Conservation (phyloP, 176 grass and related monocot species). For the Eragrostis curvula region DNA sequence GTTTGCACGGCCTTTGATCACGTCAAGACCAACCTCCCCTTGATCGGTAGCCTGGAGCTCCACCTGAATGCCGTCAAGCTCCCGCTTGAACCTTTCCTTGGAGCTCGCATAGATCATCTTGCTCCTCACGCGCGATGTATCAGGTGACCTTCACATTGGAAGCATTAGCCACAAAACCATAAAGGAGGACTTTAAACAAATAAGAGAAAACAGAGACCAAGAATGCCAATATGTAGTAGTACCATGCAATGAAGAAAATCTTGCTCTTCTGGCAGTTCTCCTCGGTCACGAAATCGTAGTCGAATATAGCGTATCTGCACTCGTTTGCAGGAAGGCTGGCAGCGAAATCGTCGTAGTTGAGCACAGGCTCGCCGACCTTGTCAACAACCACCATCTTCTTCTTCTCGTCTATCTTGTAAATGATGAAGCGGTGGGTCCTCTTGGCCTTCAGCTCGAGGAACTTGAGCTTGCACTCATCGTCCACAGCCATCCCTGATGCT, state of each 20-base stretch:
- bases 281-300: constrained; percentile 62
- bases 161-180: background rate
- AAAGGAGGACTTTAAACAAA: too few species aligned
- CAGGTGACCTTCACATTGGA: constrained; percentile 43
- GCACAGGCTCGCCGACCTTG: constrained; percentile 48
- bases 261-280: constrained; percentile 73
- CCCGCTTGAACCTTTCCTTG: constrained; percentile 66
- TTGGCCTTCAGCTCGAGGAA: constrained; percentile 77
- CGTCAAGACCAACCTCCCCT: constrained; percentile 45
- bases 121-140: constrained; percentile 47
- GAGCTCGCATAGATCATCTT: constrained; percentile 67
- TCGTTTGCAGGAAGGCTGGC: constrained; percentile 58
- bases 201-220: background rate
- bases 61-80: constrained; percentile 62
- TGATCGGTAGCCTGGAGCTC: constrained; percentile 56
- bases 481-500: constrained; percentile 70
- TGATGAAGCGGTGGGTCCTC: constrained; percentile 71
- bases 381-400: constrained; percentile 70
- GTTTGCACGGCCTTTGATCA: constrained; percentile 53
- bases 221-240: background rate
- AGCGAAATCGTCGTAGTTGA: constrained; percentile 57
- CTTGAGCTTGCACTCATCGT: constrained; percentile 64
- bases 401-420: constrained; percentile 81
- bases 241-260: constrained; percentile 64
- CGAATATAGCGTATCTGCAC: constrained; percentile 72